Percentiles rank a stretch among this genome's conserved stretches.
Conservation (phyloP, 768 basidiomycete species). For the Lentinula edodes region DNA sequence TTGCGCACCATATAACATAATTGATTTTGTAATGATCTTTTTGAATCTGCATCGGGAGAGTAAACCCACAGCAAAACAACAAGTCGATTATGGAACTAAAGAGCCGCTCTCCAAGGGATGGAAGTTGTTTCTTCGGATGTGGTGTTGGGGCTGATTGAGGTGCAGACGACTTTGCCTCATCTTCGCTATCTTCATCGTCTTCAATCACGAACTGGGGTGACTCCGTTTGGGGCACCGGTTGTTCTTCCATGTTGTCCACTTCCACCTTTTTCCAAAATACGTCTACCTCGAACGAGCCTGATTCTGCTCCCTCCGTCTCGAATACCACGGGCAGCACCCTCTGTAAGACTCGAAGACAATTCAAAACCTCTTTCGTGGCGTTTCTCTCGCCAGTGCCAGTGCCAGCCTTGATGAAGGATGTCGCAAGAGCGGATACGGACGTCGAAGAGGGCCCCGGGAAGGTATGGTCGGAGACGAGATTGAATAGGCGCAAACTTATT, state of each 20-base stretch:
- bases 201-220: conserved; percentile 83
- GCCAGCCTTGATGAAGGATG: conserved; percentile 62
- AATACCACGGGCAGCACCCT: conserved; percentile 89
- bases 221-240: conserved; percentile 15
- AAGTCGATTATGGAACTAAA: conserved; percentile 80
- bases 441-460: conserved; percentile 58
- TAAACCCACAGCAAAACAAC: conserved; percentile 92
- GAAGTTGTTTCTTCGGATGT: conserved; percentile 43
- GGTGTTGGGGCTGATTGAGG: conserved; percentile 17
- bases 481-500: conserved; percentile 64
- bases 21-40: conserved; percentile 79
- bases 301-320: conserved; percentile 61
- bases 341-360: conserved; percentile 86
- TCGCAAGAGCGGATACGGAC: conserved; percentile 61
- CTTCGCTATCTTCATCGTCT: conserved; percentile 58
- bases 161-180: conserved; percentile 17
- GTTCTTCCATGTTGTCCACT: conserved; percentile 30
- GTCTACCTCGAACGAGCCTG: conserved; percentile 68
- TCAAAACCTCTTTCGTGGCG: conserved; percentile 82
- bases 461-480: conserved; percentile 72
- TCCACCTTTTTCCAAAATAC: conserved; percentile 76
- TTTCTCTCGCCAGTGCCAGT: conserved; percentile 43
- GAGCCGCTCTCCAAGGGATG: conserved; percentile 77
- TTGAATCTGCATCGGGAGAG: conserved; percentile 72
- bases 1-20: conserved; percentile 81